Evolutionary conservation across 768 basidiomycete genomes (phyloP).

Genomic region (Piloderma croceum): DNA sequence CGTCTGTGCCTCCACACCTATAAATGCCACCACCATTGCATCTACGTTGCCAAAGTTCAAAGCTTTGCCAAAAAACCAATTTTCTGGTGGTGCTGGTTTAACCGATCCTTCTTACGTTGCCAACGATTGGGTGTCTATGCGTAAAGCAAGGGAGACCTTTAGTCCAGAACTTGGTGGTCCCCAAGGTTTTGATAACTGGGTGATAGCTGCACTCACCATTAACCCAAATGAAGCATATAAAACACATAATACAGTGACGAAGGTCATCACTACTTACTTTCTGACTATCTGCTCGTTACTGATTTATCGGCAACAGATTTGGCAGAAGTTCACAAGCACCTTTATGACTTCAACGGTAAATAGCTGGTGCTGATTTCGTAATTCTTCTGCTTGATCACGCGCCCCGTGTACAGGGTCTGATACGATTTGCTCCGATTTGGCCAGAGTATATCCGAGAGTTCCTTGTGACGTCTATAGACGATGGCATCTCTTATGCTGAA

Average conservation of each 20-base stretch:
- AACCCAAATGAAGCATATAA: conserved; percentile 67
- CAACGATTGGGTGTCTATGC: conserved; percentile 50
- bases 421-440: conserved; percentile 54
- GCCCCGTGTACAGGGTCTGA: conserved; percentile 35
- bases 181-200: conserved; percentile 66
- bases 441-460: conserved; percentile 57
- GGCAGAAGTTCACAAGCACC: conserved; percentile 63
- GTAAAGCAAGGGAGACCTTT: conserved; percentile 50
- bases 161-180: conserved; percentile 48
- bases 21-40: conserved; percentile 38
- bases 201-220: conserved; percentile 54
- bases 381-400: neutral
- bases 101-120: conserved; percentile 40
- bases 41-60: conserved; percentile 48
- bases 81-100: conserved; percentile 23
- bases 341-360: conserved; percentile 45
- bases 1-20: conserved; percentile 38
- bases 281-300: too few relatives aligned
- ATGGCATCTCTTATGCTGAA: conserved; percentile 71
- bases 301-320: too few relatives aligned
- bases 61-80: conserved; percentile 34
- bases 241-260: conserved; percentile 64
- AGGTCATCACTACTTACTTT: too few relatives aligned
- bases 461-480: conserved; percentile 54
- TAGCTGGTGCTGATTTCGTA: conserved; percentile 1